These are phyloP conservation scores for Singerocomus rubriflavus DNA, from an alignment of 1,284 basidiomycete species.

Conservation along the genomic window DNA sequence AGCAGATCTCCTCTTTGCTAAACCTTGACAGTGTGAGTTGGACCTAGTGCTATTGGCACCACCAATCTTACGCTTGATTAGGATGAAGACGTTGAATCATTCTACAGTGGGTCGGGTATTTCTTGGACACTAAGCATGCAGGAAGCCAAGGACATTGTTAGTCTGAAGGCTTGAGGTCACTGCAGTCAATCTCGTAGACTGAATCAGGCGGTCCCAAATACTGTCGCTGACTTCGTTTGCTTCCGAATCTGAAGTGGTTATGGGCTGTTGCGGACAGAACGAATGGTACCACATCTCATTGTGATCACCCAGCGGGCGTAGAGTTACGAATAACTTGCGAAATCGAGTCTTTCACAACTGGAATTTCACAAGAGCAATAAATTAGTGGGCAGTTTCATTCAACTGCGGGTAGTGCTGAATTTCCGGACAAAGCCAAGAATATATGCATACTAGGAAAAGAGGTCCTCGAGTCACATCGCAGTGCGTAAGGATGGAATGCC, in stretches of 20 bases:
- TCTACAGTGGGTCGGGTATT: conserved; percentile 90
- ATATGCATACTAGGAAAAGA: not conserved
- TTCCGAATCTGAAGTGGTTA: not conserved
- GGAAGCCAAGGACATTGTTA: conserved; percentile 73
- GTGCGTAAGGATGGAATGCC: conserved; percentile 3
- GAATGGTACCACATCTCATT: not conserved
- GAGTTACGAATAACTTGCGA: not conserved
- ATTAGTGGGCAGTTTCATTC: not conserved
- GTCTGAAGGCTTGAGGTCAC: conserved; percentile 49
- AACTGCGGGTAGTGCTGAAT: not conserved
- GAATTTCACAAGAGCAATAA: not conserved
- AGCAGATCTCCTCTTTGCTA: conserved; percentile 90
- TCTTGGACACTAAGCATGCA: conserved; percentile 79
- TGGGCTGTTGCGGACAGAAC: not conserved
- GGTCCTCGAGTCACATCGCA: not conserved
- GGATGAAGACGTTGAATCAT: conserved; percentile 91
- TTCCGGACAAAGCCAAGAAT: not conserved
- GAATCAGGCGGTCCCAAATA: not conserved
- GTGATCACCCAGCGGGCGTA: not conserved
- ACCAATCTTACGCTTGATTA: conserved; percentile 31
- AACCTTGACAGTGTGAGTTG: conserved; percentile 82
- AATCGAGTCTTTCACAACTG: not conserved
- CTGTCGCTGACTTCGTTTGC: not conserved
- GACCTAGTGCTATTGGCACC: not conserved
- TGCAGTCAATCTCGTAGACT: not conserved